phyloP scores from a whole-genome alignment of 192 early-diverging fungal genomes.

The Mortierella antarctica region DNA sequence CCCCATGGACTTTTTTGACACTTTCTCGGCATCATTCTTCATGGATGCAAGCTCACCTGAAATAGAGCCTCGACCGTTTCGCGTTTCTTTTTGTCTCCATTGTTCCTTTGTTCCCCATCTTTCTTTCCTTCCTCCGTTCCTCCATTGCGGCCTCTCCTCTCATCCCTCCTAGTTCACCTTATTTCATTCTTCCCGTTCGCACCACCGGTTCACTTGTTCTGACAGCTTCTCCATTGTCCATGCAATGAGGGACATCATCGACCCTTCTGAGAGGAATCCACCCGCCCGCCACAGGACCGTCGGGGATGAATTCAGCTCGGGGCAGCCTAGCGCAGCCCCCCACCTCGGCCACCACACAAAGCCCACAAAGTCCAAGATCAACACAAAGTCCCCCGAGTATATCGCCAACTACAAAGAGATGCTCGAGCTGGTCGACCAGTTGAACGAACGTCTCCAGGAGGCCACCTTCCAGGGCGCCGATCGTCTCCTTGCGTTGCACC shows the following conservation, averaged over 20 bases:
- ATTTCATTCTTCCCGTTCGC: slow-evolving; percentile 1
- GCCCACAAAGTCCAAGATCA: slow-evolving; percentile 55
- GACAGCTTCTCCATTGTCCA: not conserved
- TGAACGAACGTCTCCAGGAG: slow-evolving; percentile 63
- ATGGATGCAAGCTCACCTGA: slow-evolving; percentile 2
- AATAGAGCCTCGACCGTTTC: not conserved
- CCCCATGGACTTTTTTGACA: slow-evolving; percentile 9
- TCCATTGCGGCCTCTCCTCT: not conserved
- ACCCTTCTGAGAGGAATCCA: slow-evolving; percentile 35
- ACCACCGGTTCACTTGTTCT: not conserved
- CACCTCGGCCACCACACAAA: slow-evolving; percentile 57
- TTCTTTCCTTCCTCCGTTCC: slow-evolving; percentile 3
- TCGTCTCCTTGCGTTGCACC: slow-evolving; percentile 60
- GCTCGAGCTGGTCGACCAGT: slow-evolving; percentile 58
- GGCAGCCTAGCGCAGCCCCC: slow-evolving; percentile 19
- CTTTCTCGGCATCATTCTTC: slow-evolving; percentile 11
- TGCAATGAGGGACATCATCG: slow-evolving; percentile 42
- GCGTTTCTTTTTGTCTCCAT: not conserved
- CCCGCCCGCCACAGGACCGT: slow-evolving; percentile 21
- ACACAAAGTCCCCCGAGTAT: slow-evolving; percentile 62
- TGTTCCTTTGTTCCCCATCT: not conserved
- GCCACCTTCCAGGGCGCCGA: slow-evolving; percentile 62
- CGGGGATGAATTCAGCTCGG: slow-evolving; percentile 22
- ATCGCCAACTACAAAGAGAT: slow-evolving; percentile 67
- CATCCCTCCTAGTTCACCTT: not conserved